These are phyloP conservation scores for Paramecium sexaurelia DNA, from an alignment of 73 alveolate species.

Conservation along the genomic window DNA sequence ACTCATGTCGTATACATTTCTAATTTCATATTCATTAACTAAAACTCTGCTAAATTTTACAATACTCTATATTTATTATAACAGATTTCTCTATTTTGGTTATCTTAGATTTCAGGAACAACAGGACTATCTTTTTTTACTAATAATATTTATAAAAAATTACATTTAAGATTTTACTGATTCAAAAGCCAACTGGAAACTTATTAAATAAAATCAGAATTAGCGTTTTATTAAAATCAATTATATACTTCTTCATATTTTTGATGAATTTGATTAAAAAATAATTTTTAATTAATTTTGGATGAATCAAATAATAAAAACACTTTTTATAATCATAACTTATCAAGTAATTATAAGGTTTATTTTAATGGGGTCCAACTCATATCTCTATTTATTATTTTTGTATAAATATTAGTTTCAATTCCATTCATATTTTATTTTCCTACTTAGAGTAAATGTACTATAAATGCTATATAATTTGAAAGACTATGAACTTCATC, in stretches of 20 bases:
- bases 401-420: slow-evolving; percentile 57
- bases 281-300: too few species aligned
- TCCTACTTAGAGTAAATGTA: neutral
- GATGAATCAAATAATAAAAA: neutral
- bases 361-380: slow-evolving; percentile 51
- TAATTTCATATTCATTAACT: neutral
- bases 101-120: slow-evolving; percentile 92
- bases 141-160: slow-evolving; percentile 63
- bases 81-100: too few species aligned
- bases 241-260: too few species aligned
- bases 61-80: slow-evolving; percentile 1
- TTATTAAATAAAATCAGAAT: too few species aligned
- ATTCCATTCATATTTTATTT: neutral
- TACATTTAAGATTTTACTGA: slow-evolving; percentile 87
- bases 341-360: neutral
- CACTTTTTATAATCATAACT: neutral
- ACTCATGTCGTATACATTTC: neutral
- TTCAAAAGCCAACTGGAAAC: slow-evolving; percentile 94
- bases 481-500: neutral
- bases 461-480: neutral
- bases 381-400: slow-evolving; percentile 19
- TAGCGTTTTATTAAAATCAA: too few species aligned
- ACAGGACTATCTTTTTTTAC: slow-evolving; percentile 81
- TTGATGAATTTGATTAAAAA: too few species aligned
- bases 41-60: neutral